Base-by-base conservation (phyloP, 345 rosid species). In the Draba incana region DNA sequence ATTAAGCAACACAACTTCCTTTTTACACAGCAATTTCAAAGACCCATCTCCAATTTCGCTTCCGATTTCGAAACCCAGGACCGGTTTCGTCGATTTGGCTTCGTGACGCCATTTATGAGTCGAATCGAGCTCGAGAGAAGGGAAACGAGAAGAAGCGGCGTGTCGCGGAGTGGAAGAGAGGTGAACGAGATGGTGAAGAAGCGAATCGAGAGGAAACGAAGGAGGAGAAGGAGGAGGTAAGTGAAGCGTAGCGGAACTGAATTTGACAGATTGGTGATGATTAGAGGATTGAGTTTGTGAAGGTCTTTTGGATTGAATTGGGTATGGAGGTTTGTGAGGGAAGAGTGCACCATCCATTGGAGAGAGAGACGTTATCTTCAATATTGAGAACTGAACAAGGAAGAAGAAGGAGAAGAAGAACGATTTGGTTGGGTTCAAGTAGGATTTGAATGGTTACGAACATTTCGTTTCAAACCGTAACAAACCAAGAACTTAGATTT, bases 121-220 rank as follows among this genome's bases (percentile, higher is more conserved):
- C 6, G 83, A 73, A 25, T 61, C 70, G 58, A 78, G 61, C 15
- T 75, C 73, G 54, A 85, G 85, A 66, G 90, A 74, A 37, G 85
- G 76, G 64, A 69, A 75, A 44, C 67, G 83, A 60, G 82, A 10
- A 10, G 56, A 59, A 27, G 62, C 57, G 62, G 75, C 4, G 4
- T 66, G 38, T 4, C 69, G 49, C 3, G 83, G 48, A 2, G 86
- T 62, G 10, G 92, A 74, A 33, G 98, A 89, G 64, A 89, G 82
- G 56, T 81, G 92, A 16, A 80, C 88, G 70, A 92, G 98, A 68
- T 86, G 85, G 53, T 90, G 84, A 41, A 92, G 87, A 44, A 92
- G 84, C 0, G 93, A 84, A 54, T 92, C 97, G 8, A 90, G 77
- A 31, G 89, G 92, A 14, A 80, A 68, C 1, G 86, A 68, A 1